Evolutionary conservation across 2,329 filamentous ascomycete species (phyloP).

Genomic region (Knoxdaviesia capensis): DNA sequence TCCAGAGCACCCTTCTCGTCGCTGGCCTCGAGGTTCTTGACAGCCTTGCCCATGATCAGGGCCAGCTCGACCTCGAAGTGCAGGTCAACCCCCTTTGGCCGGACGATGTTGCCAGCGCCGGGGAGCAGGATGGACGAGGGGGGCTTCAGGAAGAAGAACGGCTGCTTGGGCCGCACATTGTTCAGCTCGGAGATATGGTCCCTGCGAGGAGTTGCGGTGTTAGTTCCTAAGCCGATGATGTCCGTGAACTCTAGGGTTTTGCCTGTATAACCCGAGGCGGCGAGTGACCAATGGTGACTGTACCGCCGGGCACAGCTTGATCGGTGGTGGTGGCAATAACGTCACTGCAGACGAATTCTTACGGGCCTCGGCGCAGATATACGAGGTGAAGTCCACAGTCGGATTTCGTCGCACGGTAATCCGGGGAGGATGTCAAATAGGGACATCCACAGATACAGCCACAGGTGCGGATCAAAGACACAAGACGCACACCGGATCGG

Average conservation of each 20-base stretch:
- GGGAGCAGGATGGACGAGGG: slow-evolving; percentile 68
- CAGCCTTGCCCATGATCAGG: slow-evolving; percentile 63
- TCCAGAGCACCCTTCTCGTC: slow-evolving; percentile 60
- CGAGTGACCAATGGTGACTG: too few relatives aligned
- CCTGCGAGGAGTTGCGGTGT: slow-evolving; percentile 19
- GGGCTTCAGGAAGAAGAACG: slow-evolving; percentile 98
- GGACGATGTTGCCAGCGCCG: slow-evolving; percentile 57
- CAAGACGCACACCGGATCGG: not conserved
- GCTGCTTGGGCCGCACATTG: slow-evolving; percentile 72
- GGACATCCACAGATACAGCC: not conserved
- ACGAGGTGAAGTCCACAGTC: too few relatives aligned
- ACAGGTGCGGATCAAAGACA: slow-evolving; percentile 9
- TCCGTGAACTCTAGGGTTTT: not conserved
- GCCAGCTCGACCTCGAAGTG: slow-evolving; percentile 95
- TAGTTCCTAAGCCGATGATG: slow-evolving; percentile 3
- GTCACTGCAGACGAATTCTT: too few relatives aligned
- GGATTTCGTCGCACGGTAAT: too few relatives aligned
- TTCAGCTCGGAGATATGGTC: slow-evolving; percentile 90
- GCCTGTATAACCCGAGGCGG: too few relatives aligned
- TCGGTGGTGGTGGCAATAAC: too few relatives aligned
- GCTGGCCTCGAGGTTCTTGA: slow-evolving; percentile 56
- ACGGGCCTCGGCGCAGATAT: too few relatives aligned
- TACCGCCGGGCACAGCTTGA: too few relatives aligned
- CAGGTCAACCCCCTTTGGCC: slow-evolving; percentile 63
- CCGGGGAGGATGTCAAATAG: too few relatives aligned